These are phyloP conservation scores for Penicillium digitatum DNA, from an alignment of 2,329 filamentous ascomycete genomes.

Conservation along the genomic window DNA sequence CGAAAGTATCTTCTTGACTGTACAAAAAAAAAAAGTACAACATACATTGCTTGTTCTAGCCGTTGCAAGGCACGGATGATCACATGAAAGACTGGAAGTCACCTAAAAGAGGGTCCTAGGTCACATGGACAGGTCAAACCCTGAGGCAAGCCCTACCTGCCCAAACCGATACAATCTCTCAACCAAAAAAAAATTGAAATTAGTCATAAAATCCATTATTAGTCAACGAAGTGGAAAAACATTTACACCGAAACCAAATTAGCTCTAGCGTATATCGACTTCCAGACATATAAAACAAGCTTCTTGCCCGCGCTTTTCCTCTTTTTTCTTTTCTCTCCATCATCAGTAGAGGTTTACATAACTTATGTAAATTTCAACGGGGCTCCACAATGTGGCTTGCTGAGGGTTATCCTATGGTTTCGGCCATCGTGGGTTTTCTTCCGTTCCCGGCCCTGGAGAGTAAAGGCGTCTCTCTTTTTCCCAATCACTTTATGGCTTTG, in stretches of 20 bases:
- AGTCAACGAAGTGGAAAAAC: constrained; percentile 4
- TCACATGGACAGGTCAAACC: background rate
- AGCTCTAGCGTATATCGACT: constrained; percentile 21
- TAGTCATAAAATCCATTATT: constrained; percentile 2
- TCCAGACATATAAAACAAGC: constrained; percentile 29
- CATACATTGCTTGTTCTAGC: background rate
- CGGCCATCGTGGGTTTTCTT: constrained; percentile 45
- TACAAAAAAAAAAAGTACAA: background rate
- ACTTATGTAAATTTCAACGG: constrained; percentile 47
- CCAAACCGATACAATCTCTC: background rate
- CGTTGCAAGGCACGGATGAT: background rate
- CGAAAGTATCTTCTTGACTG: background rate
- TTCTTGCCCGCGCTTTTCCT: constrained; percentile 16
- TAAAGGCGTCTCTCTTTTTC: constrained; percentile 44
- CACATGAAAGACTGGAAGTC: constrained; percentile 1
- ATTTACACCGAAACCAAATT: constrained; percentile 16
- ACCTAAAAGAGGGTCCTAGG: background rate
- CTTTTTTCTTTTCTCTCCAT: constrained; percentile 43
- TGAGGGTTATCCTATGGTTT: constrained; percentile 48
- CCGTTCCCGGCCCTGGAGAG: constrained; percentile 51
- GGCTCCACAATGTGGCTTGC: constrained; percentile 49
- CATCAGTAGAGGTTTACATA: constrained; percentile 53
- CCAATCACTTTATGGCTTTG: constrained; percentile 43
- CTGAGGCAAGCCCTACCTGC: constrained; percentile 1
- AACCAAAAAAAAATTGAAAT: background rate